Evolutionary conservation across 345 rosid genomes (phyloP).

Genomic region (Chamaenerion angustifolium): DNA sequence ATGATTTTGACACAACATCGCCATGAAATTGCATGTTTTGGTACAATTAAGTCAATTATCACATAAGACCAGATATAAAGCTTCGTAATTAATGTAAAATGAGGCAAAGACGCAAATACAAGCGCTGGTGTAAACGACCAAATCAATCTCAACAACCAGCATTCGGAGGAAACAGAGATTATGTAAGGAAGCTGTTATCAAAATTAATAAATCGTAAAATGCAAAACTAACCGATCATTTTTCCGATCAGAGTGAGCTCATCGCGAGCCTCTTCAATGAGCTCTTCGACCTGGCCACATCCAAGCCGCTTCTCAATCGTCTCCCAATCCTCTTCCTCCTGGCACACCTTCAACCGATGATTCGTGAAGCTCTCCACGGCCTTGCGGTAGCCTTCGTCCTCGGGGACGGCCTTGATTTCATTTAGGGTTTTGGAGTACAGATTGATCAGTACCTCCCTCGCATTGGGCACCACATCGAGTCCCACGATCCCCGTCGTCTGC

Average conservation of each 20-base stretch:
- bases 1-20: too few relatives aligned
- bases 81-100: too few relatives aligned
- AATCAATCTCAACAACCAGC: background rate
- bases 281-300: constrained; percentile 98
- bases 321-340: constrained; percentile 86
- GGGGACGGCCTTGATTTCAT: constrained; percentile 88
- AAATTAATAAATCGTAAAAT: background rate
- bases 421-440: constrained; percentile 80
- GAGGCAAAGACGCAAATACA: too few relatives aligned
- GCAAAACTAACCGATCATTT: constrained; percentile 71
- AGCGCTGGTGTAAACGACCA: too few relatives aligned
- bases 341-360: constrained; percentile 62
- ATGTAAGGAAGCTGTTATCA: background rate
- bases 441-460: constrained; percentile 67
- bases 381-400: constrained; percentile 93
- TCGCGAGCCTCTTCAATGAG: constrained; percentile 93
- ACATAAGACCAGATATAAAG: too few relatives aligned
- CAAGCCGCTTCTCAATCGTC: constrained; percentile 65
- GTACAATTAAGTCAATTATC: too few relatives aligned
- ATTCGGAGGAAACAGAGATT: background rate
- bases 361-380: constrained; percentile 84
- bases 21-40: too few relatives aligned
- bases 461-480: constrained; percentile 89
- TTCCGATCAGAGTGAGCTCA: constrained; percentile 77
- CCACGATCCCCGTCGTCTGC: constrained; percentile 90